Conservation (phyloP, 306 rosid genomes). For the Medicago ruthenica region DNA sequence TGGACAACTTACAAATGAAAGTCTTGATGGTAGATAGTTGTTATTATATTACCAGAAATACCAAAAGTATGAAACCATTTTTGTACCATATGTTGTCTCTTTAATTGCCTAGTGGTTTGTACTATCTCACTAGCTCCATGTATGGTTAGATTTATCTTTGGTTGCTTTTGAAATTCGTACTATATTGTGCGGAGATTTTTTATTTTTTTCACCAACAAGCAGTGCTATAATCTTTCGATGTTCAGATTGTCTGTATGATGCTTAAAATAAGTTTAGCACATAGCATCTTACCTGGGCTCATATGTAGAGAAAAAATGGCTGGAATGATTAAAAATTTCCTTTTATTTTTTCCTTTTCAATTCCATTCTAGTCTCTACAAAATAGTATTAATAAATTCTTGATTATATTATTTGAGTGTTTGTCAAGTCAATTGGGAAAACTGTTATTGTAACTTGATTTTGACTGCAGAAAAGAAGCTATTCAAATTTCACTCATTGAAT, state of each 20-base stretch:
- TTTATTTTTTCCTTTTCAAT: not conserved
- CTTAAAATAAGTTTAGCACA: too few relatives aligned
- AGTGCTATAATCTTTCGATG: not conserved
- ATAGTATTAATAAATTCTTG: too few relatives aligned
- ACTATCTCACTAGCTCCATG: not conserved
- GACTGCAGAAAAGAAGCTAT: too few relatives aligned
- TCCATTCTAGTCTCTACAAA: too few relatives aligned
- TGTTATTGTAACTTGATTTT: too few relatives aligned
- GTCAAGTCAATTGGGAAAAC: too few relatives aligned
- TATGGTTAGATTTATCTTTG: not conserved
- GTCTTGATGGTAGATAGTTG: conserved; percentile 42
- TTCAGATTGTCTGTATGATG: not conserved
- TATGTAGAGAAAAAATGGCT: not conserved
- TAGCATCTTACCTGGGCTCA: too few relatives aligned
- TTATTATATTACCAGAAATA: not conserved
- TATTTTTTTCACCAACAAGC: not conserved
- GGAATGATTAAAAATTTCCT: not conserved
- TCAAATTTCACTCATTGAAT: too few relatives aligned
- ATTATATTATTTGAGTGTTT: too few relatives aligned
- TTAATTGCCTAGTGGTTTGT: not conserved
- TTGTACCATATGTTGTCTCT: not conserved
- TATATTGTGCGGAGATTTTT: not conserved
- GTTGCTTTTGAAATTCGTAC: conserved; percentile 2
- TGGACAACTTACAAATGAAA: conserved; percentile 48
- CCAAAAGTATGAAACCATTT: not conserved